A percentile compares a stretch with the other conserved stretches of the same genome.
Evolutionary conservation across 768 basidiomycete genomes (phyloP).

Genomic region (Lactarius tabidus): DNA sequence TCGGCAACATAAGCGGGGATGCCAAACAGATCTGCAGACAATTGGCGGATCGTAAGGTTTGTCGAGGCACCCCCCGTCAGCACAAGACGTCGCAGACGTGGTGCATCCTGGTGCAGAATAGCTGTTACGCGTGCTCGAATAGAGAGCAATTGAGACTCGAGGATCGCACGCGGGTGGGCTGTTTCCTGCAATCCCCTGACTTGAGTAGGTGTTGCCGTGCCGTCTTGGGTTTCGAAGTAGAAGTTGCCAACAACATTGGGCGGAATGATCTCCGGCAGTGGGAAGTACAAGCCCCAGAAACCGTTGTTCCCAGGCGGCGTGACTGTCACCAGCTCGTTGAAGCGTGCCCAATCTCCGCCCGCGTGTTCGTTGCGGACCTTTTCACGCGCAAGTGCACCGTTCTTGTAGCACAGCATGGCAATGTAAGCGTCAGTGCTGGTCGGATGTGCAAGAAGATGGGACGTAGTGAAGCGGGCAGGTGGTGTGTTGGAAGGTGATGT

Average conservation of each 20-base stretch:
- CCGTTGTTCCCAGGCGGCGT: conserved; percentile 57
- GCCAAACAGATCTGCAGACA: conserved; percentile 75
- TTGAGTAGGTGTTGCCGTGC: conserved; percentile 18
- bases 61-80: conserved; percentile 76
- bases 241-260: conserved; percentile 69
- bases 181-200: conserved; percentile 38
- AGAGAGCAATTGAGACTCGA: conserved; percentile 83
- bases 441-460: conserved; percentile 71
- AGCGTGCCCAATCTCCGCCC: conserved; percentile 57
- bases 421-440: conserved; percentile 61
- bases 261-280: conserved; percentile 84
- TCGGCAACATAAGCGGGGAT: conserved; percentile 68
- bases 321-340: conserved; percentile 59
- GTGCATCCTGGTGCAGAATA: conserved; percentile 56
- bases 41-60: conserved; percentile 66
- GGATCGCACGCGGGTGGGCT: conserved; percentile 67
- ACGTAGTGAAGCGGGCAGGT: conserved; percentile 68
- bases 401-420: conserved; percentile 91
- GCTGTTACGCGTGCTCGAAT: conserved; percentile 67
- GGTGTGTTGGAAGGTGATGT: conserved; percentile 60
- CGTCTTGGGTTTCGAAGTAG: conserved; percentile 46
- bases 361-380: conserved; percentile 66
- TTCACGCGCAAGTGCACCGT: conserved; percentile 79
- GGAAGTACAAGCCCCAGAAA: conserved; percentile 72
- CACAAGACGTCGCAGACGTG: conserved; percentile 61